Evolutionary conservation across 2,329 filamentous ascomycete species (phyloP).

Genomic region (Claviceps humidiphila): DNA sequence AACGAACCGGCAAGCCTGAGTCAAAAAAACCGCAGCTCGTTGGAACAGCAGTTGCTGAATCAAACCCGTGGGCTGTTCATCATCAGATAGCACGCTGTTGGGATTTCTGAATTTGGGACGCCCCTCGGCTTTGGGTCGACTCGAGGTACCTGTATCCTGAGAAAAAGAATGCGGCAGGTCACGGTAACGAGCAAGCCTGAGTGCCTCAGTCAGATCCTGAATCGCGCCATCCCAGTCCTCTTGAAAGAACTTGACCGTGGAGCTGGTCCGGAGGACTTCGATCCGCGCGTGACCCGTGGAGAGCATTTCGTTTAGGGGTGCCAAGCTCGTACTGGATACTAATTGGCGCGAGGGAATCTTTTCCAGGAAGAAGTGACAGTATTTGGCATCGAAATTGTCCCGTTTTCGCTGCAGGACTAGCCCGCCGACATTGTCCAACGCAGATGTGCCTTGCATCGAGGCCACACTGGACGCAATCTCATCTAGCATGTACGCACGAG

Average conservation of each 20-base stretch:
- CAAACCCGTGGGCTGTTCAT: conserved; percentile 56
- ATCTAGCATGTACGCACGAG: conserved; percentile 65
- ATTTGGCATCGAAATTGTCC: conserved; percentile 61
- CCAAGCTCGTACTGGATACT: conserved; percentile 56
- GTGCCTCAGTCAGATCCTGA: conserved; percentile 55
- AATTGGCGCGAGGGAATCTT: conserved; percentile 69
- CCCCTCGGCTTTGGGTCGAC: background rate
- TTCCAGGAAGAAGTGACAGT: conserved; percentile 88
- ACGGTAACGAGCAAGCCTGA: conserved; percentile 37
- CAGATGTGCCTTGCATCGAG: conserved; percentile 68
- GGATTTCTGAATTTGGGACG: background rate
- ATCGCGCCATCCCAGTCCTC: conserved; percentile 58
- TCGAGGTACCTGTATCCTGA: background rate
- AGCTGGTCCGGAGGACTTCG: conserved; percentile 58
- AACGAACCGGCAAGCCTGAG: conserved; percentile 55
- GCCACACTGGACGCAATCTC: conserved; percentile 75
- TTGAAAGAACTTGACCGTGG: conserved; percentile 63
- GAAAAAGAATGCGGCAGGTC: background rate
- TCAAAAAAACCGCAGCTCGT: conserved; percentile 58
- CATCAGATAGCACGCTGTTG: conserved; percentile 24
- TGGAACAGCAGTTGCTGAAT: conserved; percentile 67
- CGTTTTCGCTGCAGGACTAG: conserved; percentile 58
- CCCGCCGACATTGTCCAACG: conserved; percentile 62
- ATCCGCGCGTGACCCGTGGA: conserved; percentile 47
- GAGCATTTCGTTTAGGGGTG: conserved; percentile 55